phyloP scores from a whole-genome alignment of 2,329 filamentous ascomycete genomes.

The Fusarium mangiferae region DNA sequence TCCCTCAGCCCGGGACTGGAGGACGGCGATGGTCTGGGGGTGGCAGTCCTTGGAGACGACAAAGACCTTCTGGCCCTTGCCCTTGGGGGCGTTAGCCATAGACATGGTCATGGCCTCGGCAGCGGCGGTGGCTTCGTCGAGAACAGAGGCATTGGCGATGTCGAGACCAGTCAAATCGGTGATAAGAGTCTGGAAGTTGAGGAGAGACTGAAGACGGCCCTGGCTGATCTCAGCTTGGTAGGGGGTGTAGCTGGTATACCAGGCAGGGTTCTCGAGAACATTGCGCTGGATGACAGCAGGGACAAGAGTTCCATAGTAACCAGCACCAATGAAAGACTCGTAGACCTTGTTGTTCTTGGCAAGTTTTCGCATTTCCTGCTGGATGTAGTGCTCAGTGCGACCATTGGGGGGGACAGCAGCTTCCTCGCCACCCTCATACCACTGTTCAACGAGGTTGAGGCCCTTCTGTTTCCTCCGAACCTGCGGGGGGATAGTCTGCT shows the following conservation, averaged over 20 bases:
- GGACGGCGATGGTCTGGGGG: conserved; percentile 86
- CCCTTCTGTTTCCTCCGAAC: conserved; percentile 58
- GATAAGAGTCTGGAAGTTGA: conserved; percentile 96
- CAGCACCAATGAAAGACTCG: conserved; percentile 82
- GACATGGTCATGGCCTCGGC: conserved; percentile 95
- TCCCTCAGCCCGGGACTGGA: conserved; percentile 85
- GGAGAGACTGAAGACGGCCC: conserved; percentile 86
- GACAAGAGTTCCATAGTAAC: conserved; percentile 86
- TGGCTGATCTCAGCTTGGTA: conserved; percentile 99
- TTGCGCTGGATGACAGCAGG: conserved; percentile 94
- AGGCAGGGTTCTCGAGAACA: conserved; percentile 89
- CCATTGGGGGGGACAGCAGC: conserved; percentile 37
- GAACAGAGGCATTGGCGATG: conserved; percentile 88
- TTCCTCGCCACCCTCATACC: conserved; percentile 41
- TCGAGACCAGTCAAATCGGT: conserved; percentile 87
- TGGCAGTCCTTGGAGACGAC: conserved; percentile 86
- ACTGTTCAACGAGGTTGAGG: conserved; percentile 45
- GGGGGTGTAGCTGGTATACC: conserved; percentile 98
- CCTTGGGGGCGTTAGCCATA: conserved; percentile 69
- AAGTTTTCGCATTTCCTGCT: conserved; percentile 68
- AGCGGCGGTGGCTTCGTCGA: conserved; percentile 92
- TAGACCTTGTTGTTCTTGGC: conserved; percentile 51
- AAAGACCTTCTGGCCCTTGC: conserved; percentile 82
- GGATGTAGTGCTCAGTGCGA: conserved; percentile 44
- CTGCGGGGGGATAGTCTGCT: conserved; percentile 81